Evolutionary conservation across 441 rosid genomes (phyloP).

Genomic region (Adansonia grandidieri): DNA sequence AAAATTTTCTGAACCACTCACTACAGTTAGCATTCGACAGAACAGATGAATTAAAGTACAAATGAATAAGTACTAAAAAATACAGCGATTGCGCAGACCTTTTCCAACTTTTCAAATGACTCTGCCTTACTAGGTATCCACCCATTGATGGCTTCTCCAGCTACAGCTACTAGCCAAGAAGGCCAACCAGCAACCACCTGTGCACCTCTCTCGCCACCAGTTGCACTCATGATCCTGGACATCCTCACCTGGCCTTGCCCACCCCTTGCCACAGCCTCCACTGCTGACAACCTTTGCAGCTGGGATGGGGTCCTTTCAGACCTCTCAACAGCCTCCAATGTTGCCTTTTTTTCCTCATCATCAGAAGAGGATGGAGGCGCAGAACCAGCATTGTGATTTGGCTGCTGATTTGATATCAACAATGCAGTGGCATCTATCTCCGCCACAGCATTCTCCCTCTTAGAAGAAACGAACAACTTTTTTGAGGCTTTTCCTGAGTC

Average conservation of each 20-base stretch:
- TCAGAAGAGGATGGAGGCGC: slow-evolving; percentile 31
- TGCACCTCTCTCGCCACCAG: slow-evolving; percentile 68
- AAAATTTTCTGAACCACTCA: not conserved
- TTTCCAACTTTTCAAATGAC: slow-evolving; percentile 87
- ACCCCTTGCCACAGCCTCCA: slow-evolving; percentile 35
- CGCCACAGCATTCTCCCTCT: slow-evolving; percentile 42
- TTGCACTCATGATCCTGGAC: slow-evolving; percentile 48
- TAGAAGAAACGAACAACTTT: slow-evolving; percentile 42
- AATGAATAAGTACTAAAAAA: not conserved
- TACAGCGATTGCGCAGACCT: slow-evolving; percentile 49
- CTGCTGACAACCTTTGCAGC: slow-evolving; percentile 30
- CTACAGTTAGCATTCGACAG: not conserved
- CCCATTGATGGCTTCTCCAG: slow-evolving; percentile 93
- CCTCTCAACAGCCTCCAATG: slow-evolving; percentile 23
- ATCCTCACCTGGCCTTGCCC: slow-evolving; percentile 42
- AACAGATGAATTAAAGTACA: not conserved
- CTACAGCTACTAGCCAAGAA: slow-evolving; percentile 80
- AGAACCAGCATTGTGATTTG: slow-evolving; percentile 28
- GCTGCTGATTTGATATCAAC: slow-evolving; percentile 48
- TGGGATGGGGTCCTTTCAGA: slow-evolving; percentile 34
- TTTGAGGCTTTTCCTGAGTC: slow-evolving; percentile 41
- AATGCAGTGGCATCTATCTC: slow-evolving; percentile 47
- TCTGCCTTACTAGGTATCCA: slow-evolving; percentile 91
- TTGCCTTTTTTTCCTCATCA: slow-evolving; percentile 47
- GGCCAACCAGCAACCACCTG: slow-evolving; percentile 94